Conservation (phyloP, 306 rosid species). For the Castanea sativa region DNA sequence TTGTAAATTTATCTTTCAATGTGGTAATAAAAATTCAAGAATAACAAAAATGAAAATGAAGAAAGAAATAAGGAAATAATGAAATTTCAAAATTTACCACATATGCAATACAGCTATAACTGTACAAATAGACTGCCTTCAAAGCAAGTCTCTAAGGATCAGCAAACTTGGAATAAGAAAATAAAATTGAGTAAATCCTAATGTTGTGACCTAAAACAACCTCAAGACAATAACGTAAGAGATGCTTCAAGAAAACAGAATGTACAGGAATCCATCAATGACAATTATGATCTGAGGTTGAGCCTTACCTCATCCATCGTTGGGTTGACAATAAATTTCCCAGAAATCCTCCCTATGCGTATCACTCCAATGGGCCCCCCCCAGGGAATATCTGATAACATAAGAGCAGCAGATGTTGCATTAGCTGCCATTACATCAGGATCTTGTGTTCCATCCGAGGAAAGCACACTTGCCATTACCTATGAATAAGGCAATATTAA, state of each 20-base stretch:
- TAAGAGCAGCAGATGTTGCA: conserved; percentile 92
- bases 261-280: neutral
- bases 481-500: conserved; percentile 25
- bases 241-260: neutral
- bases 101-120: too few relatives aligned
- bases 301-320: conserved; percentile 82
- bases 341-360: conserved; percentile 79
- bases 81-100: too few relatives aligned
- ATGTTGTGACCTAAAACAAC: neutral
- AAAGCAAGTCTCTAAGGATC: conserved; percentile 3
- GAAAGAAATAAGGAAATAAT: too few relatives aligned
- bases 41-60: too few relatives aligned
- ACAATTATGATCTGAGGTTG: conserved; percentile 1
- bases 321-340: conserved; percentile 82
- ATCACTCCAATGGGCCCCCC: conserved; percentile 94
- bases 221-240: neutral
- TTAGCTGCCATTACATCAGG: conserved; percentile 94
- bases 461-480: conserved; percentile 91
- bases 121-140: too few relatives aligned
- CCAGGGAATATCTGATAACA: conserved; percentile 98
- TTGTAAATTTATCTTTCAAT: too few relatives aligned
- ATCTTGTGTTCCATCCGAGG: conserved; percentile 87
- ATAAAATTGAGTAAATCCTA: neutral
- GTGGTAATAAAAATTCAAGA: too few relatives aligned
- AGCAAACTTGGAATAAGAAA: neutral